These are phyloP conservation scores for Beauveria asiatica DNA, from an alignment of 2,329 filamentous ascomycete species.

Conservation along the genomic window DNA sequence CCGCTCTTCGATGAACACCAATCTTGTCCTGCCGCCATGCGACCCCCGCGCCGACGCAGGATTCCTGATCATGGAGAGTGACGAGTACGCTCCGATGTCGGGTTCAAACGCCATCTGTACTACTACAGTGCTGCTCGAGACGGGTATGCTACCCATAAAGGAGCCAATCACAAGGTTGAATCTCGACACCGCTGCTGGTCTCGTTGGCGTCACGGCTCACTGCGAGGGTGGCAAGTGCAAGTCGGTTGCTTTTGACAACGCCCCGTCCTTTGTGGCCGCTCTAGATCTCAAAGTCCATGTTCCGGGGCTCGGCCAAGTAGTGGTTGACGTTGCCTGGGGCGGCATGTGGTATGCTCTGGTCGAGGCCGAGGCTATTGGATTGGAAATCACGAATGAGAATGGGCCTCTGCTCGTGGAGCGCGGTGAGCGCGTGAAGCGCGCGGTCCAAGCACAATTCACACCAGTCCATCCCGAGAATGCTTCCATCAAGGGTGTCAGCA, in stretches of 20 bases:
- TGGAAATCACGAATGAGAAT: conserved; percentile 25
- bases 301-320: conserved; percentile 29
- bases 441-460: conserved; percentile 24
- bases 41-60: conserved; percentile 35
- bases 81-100: conserved; percentile 32
- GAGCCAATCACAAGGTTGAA: conserved; percentile 32
- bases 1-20: conserved; percentile 30
- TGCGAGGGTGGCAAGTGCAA: conserved; percentile 35
- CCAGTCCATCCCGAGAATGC: conserved; percentile 36
- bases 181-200: conserved; percentile 36
- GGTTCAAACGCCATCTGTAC: conserved; percentile 37
- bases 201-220: conserved; percentile 31
- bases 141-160: conserved; percentile 36
- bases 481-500: conserved; percentile 31
- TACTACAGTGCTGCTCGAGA: conserved; percentile 36
- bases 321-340: conserved; percentile 37
- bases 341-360: conserved; percentile 38
- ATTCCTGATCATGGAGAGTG: conserved; percentile 38
- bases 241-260: conserved; percentile 35
- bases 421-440: conserved; percentile 34
- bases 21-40: conserved; percentile 34
- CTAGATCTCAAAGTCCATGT: conserved; percentile 32
- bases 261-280: conserved; percentile 32
- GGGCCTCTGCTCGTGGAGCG: conserved; percentile 29
- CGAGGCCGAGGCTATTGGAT: conserved; percentile 27